Base-by-base conservation (phyloP, 2,329 filamentous ascomycete genomes). In the Ceratocystis albifundus region DNA sequence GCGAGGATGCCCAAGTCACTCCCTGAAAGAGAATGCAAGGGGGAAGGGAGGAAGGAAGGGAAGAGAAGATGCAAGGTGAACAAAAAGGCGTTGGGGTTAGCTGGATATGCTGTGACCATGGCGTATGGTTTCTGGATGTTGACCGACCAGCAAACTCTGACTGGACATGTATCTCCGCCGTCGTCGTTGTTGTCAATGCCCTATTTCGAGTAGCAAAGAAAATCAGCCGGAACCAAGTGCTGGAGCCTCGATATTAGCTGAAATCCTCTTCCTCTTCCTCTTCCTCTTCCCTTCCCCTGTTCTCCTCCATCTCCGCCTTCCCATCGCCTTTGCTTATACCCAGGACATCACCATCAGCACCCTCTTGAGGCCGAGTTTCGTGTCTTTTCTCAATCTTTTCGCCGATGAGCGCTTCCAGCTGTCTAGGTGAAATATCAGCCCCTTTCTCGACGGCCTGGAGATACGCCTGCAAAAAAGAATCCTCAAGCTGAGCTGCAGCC, bases 181-280 rank as follows among this genome's bases (percentile, higher is more conserved):
- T 22, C 46, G 17, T 22, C 46, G 5, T 20, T 20, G 8, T 4
- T 3, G 25, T 4, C 28, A 25, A 20, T 25, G 10, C 12, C 53
- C 28, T 30, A 7, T 32, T 17, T 28, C 53, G 28, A 45, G 41
- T 7, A 45, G 32, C 12, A 7, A 46, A 62, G 32, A 62, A 62
- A 45, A 62, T 25, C 30, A 62, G 7, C 17, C 53, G 32, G 20
- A 62, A 62, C 32, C 32, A 62, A 41, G 30, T 28, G 20, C 6
- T 15, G 32, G 20, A 3, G 10, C n/a, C 20, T 62, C 22, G 50
- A 4, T 17, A 36, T 57, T 44, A 66, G 65, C 65, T 66, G 36
- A 66, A 66, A 55, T 66, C 59, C 41, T 62, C 65, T 25, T 66
- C 59, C 45, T 57, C 57, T 57, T 62, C 65, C 36, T 36, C 57